Base-by-base conservation (phyloP, 2,329 filamentous ascomycete species). In the Fonsecaea monophora region DNA sequence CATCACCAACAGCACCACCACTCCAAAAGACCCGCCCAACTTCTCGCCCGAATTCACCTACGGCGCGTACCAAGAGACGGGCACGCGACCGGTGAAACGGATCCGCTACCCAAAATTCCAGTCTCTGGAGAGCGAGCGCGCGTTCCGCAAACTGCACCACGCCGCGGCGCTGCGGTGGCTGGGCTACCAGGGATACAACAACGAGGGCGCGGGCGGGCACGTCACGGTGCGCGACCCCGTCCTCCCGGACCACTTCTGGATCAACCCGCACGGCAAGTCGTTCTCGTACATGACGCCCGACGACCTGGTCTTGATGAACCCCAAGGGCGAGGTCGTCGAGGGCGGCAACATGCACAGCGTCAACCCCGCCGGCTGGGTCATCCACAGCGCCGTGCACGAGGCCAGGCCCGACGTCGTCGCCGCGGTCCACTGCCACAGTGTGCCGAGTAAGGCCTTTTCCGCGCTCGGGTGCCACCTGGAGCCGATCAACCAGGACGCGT, bases 401-500 rank as follows among this genome's bases (percentile, higher is more conserved):
- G 86, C 86, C 1, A 81, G 86, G 1, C 85, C 86, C 0, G 86
- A 88, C 72, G 82, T 88, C 18, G 79, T 84, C 60, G 85, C 84
- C 57, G 86, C 85, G 2, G 85, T 85, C 0, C 86, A 89, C 74
- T 84, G 84, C 2, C 86, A 88, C 74, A 83, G 82, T 18, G 80
- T 87, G 42, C 83, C 87, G 69, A 86, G 86, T 4, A 85, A 86
- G 62, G 84, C 88, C 9, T 90, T 90, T 78, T 87, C 85, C 70
- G 78, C 86, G 0, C 82, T 89, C 34, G 88, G 88, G 4, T 84
- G 84, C 67, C 81, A 81, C 9, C 79, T 88, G 48, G 85, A 87
- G 65, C 87, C 84, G 70, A 83, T 86, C 56, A 86, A 85, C 1
- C 86, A 88, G 75, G 86, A 71, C 50, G 70, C 70, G 7, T 69